Percentiles rank a stretch among this genome's conserved stretches.
Evolutionary conservation across 73 alveolate genomes (phyloP).

Genomic region (Paramecium sonneborni): DNA sequence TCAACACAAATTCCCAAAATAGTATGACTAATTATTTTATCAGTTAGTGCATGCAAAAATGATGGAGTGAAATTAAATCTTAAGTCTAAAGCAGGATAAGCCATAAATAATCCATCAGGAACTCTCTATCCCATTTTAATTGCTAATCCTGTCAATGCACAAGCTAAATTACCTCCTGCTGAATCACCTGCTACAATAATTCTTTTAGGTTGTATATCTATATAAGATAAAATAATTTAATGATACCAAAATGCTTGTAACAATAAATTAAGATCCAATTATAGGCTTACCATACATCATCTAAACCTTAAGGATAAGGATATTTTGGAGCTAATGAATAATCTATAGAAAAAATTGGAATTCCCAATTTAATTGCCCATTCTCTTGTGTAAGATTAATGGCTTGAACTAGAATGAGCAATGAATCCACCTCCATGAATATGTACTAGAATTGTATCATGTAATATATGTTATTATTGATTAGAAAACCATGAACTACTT

Average conservation of each 20-base stretch:
- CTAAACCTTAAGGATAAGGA: constrained; percentile 84
- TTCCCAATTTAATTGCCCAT: constrained; percentile 74
- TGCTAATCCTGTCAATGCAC: constrained; percentile 83
- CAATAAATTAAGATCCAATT: constrained; percentile 77
- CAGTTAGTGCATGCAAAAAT: constrained; percentile 83
- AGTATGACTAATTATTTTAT: constrained; percentile 86
- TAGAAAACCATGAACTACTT: constrained; percentile 31
- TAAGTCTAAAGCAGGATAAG: constrained; percentile 94
- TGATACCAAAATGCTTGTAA: constrained; percentile 67
- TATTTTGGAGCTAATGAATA: constrained; percentile 83
- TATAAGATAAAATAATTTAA: neutral
- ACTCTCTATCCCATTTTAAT: constrained; percentile 79
- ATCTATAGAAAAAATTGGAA: constrained; percentile 85
- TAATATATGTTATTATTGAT: neutral
- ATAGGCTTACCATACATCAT: constrained; percentile 90
- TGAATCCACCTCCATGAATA: constrained; percentile 96
- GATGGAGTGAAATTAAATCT: constrained; percentile 84
- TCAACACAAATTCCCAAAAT: constrained; percentile 84
- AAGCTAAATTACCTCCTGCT: constrained; percentile 70
- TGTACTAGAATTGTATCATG: constrained; percentile 70
- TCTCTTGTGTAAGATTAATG: constrained; percentile 82
- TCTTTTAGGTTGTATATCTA: constrained; percentile 85
- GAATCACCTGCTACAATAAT: constrained; percentile 77
- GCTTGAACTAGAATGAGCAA: constrained; percentile 75
- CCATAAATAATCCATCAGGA: constrained; percentile 92